Evolutionary conservation across 352 stramenopile species (phyloP), one percentile per base, ranked within the genome.

Genomic region (Phytopythium delawarense): DNA sequence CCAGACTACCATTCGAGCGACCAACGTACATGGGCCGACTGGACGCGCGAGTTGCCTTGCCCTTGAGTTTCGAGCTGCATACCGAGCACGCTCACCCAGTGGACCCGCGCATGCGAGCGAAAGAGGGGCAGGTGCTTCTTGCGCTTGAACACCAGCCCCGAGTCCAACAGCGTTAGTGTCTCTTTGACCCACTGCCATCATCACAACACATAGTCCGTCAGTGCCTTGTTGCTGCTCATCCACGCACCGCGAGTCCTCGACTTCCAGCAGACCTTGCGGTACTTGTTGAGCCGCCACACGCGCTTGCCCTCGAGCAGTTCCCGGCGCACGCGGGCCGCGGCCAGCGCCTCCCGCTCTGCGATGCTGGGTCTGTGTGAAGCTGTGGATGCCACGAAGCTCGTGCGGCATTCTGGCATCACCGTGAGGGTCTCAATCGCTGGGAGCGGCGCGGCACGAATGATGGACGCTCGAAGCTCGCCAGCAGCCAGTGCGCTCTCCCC

Each of bases 31-130:
- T 50, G 35, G 13, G 39, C 16, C 54, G 37, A 59, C 54, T 50
- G 54, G 54, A 59, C 37, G 37, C 54, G 54, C n/a, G 54, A 59
- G 54, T 39, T 50, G 34, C 54, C 54, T 25, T 39, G 54, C 11
- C 54, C 64, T 18, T 63, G 60, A 28, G 69, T 30, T 32, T 81
- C 74, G 50, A 78, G 71, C 50, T 79, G 74, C 35, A 81, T 70
- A 7, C 63, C 74, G 15, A 72, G 63, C 53, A 81, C 57, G 15
- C 53, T 50, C 18, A 62, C 49, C 71, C 65, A 79, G 23, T 53
- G 66, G 25, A 77, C 61, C 30, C 66, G 74, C 57, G 63, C 57
- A 20, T 75, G 71, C 54, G 71, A 73, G 25, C 56, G 61, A 30
- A 82, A 75, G 16, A 77, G 37, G 12, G 37, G 15, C n/a, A 69